Conservation (phyloP, 441 rosid species). For the Populus hybrid region DNA sequence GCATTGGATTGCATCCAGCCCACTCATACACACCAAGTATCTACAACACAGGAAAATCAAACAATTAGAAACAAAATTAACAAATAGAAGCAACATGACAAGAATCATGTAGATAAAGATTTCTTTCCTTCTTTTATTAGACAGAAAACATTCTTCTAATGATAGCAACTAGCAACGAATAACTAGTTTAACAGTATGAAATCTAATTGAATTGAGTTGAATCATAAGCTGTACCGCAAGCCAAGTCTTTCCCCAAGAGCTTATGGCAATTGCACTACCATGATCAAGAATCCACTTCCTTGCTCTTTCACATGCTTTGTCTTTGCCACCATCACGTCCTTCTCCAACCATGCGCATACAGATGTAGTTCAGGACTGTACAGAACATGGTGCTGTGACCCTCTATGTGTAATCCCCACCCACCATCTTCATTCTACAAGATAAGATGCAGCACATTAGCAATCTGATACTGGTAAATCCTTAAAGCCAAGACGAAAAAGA, state of each 20-base stretch:
- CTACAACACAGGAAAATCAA: slow-evolving; percentile 3
- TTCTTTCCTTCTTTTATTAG: too few relatives aligned
- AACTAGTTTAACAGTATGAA: neutral
- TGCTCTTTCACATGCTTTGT: slow-evolving; percentile 23
- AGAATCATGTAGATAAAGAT: too few relatives aligned
- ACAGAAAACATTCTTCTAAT: neutral
- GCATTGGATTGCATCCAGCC: slow-evolving; percentile 57
- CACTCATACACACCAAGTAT: slow-evolving; percentile 39
- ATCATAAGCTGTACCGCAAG: slow-evolving; percentile 15
- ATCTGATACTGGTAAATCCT: neutral
- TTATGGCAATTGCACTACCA: slow-evolving; percentile 25
- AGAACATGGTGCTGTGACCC: slow-evolving; percentile 53
- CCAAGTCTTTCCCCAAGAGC: slow-evolving; percentile 42
- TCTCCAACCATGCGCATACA: slow-evolving; percentile 37
- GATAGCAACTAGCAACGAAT: neutral
- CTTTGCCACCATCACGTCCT: slow-evolving; percentile 16
- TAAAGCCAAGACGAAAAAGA: neutral
- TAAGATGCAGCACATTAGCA: neutral
- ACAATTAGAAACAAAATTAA: neutral
- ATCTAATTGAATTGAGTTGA: neutral
- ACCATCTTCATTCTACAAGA: slow-evolving; percentile 38
- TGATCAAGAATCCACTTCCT: slow-evolving; percentile 34
- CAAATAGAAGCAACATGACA: neutral
- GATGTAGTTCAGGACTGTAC: slow-evolving; percentile 45
- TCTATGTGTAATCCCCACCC: slow-evolving; percentile 76